Conservation (phyloP, 2,329 filamentous ascomycete genomes). For the Arthroderma uncinatum region DNA sequence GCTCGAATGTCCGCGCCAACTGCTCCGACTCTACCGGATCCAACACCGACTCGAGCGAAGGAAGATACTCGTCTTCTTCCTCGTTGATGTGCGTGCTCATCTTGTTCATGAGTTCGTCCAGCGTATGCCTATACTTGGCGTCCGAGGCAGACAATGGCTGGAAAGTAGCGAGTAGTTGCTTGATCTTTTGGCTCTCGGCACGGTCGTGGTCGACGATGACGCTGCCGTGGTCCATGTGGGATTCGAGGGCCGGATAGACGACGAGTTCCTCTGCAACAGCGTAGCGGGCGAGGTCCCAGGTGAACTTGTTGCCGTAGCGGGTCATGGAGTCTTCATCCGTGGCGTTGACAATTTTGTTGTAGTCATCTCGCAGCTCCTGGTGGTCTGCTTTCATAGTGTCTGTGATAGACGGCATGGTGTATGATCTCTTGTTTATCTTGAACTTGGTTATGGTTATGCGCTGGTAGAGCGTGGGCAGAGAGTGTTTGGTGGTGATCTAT, state of each 20-base stretch:
- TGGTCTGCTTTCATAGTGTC: slow-evolving; percentile 36
- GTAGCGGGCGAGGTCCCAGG: slow-evolving; percentile 44
- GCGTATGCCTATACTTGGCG: slow-evolving; percentile 30
- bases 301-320: slow-evolving; percentile 42
- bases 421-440: background rate
- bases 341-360: slow-evolving; percentile 34
- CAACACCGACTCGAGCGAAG: slow-evolving; percentile 36
- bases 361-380: slow-evolving; percentile 32
- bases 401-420: slow-evolving; percentile 20
- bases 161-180: slow-evolving; percentile 39
- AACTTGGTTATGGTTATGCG: background rate
- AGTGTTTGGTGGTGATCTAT: background rate
- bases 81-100: slow-evolving; percentile 39
- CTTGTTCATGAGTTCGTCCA: slow-evolving; percentile 33
- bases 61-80: slow-evolving; percentile 41
- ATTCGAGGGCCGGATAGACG: slow-evolving; percentile 45
- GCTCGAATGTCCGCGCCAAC: slow-evolving; percentile 36
- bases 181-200: slow-evolving; percentile 29
- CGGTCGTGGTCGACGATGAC: slow-evolving; percentile 32
- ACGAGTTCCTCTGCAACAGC: slow-evolving; percentile 43
- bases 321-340: slow-evolving; percentile 34
- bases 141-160: slow-evolving; percentile 34
- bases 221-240: slow-evolving; percentile 36
- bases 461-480: background rate
- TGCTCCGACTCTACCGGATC: slow-evolving; percentile 22